Conservation (phyloP, 1,284 basidiomycete species). For the Phylloporus sp. region DNA sequence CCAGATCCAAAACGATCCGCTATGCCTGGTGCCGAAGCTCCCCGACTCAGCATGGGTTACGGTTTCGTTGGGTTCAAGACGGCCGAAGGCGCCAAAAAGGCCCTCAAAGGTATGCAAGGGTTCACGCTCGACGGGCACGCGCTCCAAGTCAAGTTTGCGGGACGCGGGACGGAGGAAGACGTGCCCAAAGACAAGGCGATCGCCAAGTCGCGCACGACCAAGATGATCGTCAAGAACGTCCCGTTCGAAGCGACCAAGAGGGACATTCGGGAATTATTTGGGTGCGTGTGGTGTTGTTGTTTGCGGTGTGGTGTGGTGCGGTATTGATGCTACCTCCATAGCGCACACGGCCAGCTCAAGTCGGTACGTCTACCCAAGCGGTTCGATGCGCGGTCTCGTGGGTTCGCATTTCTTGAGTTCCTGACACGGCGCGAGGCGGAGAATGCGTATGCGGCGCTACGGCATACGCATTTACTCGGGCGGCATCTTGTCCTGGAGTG, state of each 20-base stretch:
- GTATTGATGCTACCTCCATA: conserved; percentile 33
- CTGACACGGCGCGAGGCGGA: conserved; percentile 86
- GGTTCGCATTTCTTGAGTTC: conserved; percentile 97
- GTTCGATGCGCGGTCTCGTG: conserved; percentile 83
- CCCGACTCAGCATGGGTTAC: conserved; percentile 89
- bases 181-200: conserved; percentile 48
- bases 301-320: not conserved
- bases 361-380: conserved; percentile 89
- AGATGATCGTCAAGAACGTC: conserved; percentile 97
- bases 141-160: conserved; percentile 86
- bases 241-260: conserved; percentile 96
- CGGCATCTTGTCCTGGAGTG: conserved; percentile 94
- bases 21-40: conserved; percentile 44
- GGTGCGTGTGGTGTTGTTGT: conserved; percentile 50
- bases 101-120: conserved; percentile 80
- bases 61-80: conserved; percentile 94
- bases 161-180: conserved; percentile 75
- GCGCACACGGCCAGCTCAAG: conserved; percentile 90
- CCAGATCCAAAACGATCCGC: conserved; percentile 77
- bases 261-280: conserved; percentile 88
- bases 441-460: conserved; percentile 81
- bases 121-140: conserved; percentile 89
- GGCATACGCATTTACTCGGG: conserved; percentile 95
- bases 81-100: conserved; percentile 73
- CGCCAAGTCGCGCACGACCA: conserved; percentile 68